Conservation (phyloP, 208 protist genomes). For the Phytomonas sp. region DNA sequence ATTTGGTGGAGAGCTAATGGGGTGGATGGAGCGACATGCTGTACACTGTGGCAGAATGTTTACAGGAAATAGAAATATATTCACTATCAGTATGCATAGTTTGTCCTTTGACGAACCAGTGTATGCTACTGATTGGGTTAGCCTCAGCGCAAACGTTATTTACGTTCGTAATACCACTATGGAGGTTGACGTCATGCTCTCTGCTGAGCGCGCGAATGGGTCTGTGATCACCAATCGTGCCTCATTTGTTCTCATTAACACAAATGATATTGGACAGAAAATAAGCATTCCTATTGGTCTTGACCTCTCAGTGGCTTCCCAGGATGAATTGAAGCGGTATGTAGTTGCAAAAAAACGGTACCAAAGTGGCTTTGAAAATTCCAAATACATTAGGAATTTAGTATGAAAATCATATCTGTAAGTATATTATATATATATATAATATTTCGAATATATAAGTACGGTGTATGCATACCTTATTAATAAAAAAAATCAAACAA, state of each 20-base stretch:
- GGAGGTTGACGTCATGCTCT: conserved; percentile 79
- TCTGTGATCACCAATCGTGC: conserved; percentile 75
- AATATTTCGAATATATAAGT: conserved; percentile 4
- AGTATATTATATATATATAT: not conserved
- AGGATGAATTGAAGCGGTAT: conserved; percentile 66
- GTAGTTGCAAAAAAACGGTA: conserved; percentile 56
- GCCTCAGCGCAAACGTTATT: conserved; percentile 70
- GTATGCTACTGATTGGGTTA: conserved; percentile 80
- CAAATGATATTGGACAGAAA: conserved; percentile 82
- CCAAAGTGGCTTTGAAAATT: conserved; percentile 24
- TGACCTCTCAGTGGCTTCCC: conserved; percentile 46
- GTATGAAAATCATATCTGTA: not conserved
- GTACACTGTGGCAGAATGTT: conserved; percentile 85
- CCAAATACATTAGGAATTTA: not conserved
- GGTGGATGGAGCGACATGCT: conserved; percentile 88
- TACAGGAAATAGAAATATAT: conserved; percentile 80
- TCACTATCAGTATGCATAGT: conserved; percentile 85
- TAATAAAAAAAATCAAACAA: not conserved
- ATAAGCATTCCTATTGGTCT: conserved; percentile 55
- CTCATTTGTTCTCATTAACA: conserved; percentile 80
- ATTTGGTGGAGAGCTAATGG: conserved; percentile 88
- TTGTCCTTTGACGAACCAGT: conserved; percentile 81
- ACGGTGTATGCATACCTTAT: not conserved
- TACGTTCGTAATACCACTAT: conserved; percentile 89
- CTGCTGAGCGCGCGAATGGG: conserved; percentile 45